phyloP scores from a whole-genome alignment of 352 stramenopile genomes.

The Globisporangium cylindrosporum region DNA sequence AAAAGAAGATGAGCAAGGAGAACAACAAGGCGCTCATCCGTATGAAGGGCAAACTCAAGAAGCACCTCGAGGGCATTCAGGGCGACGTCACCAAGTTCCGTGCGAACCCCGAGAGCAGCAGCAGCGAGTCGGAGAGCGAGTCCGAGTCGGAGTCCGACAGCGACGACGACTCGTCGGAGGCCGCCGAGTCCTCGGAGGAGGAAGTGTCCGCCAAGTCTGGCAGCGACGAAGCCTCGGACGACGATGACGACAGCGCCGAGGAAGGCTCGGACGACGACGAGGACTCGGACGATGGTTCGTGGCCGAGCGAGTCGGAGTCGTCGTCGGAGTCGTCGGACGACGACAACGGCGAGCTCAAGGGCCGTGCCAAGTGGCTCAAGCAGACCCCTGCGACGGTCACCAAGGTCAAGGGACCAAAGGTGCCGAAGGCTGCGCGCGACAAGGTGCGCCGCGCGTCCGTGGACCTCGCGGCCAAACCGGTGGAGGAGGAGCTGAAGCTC shows the following conservation, averaged over 20 bases:
- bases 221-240: conserved; percentile 27
- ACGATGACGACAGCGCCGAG: conserved; percentile 34
- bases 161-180: conserved; percentile 38
- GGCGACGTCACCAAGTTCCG: conserved; percentile 90
- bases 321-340: conserved; percentile 66
- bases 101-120: conserved; percentile 84
- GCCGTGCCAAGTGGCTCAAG: conserved; percentile 95
- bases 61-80: conserved; percentile 93
- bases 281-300: conserved; percentile 28
- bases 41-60: conserved; percentile 97
- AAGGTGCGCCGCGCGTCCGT: conserved; percentile 51
- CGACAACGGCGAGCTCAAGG: conserved; percentile 90
- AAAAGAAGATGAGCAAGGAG: conserved; percentile 97
- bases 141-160: conserved; percentile 26
- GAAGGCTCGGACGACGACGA: conserved; percentile 34
- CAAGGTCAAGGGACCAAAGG: conserved; percentile 49
- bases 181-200: conserved; percentile 29
- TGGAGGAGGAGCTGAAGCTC: conserved; percentile 85
- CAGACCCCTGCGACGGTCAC: conserved; percentile 64
- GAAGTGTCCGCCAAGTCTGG: conserved; percentile 19
- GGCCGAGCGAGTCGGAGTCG: conserved; percentile 57
- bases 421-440: conserved; percentile 41
- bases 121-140: conserved; percentile 46
- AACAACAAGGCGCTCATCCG: conserved; percentile 95
- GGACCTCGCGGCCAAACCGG: conserved; percentile 45